These are phyloP conservation scores for Pedinophyceae sp. DNA, from an alignment of 139 green algal genomes.

Conservation along the genomic window DNA sequence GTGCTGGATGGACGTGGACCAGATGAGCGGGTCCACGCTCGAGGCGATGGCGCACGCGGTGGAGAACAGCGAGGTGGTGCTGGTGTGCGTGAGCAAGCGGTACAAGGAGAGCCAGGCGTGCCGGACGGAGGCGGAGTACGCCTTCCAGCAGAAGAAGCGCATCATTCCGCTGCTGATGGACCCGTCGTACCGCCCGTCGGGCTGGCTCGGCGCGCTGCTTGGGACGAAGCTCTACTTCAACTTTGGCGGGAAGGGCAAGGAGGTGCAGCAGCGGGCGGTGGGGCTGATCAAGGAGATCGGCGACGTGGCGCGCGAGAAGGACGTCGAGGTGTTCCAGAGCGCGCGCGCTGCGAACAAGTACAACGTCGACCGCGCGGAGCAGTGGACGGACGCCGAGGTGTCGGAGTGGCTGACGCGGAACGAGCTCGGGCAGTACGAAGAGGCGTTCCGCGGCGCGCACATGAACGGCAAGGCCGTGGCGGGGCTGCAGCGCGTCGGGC, in stretches of 20 bases:
- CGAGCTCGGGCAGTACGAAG: slow-evolving; percentile 12
- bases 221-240: slow-evolving; percentile 37
- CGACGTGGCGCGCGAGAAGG: slow-evolving; percentile 5
- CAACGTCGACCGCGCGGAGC: slow-evolving; percentile 5
- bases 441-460: slow-evolving; percentile 14
- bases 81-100: slow-evolving; percentile 30
- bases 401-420: slow-evolving; percentile 23
- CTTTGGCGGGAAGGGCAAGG: slow-evolving; percentile 15
- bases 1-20: slow-evolving; percentile 33
- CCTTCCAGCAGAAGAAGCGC: slow-evolving; percentile 31
- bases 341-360: slow-evolving; percentile 4
- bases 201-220: slow-evolving; percentile 33
- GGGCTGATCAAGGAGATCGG: slow-evolving; percentile 23
- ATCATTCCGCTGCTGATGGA: slow-evolving; percentile 29
- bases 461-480: slow-evolving; percentile 23
- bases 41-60: slow-evolving; percentile 35
- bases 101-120: slow-evolving; percentile 33
- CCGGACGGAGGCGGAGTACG: slow-evolving; percentile 34
- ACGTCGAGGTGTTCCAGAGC: background rate
- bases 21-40: slow-evolving; percentile 22
- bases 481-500: slow-evolving; percentile 10
- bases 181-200: slow-evolving; percentile 25
- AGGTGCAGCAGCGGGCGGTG: slow-evolving; percentile 15
- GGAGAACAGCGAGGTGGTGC: slow-evolving; percentile 22
- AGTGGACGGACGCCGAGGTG: slow-evolving; percentile 15